Evolutionary conservation across 2,329 filamentous ascomycete genomes (phyloP), one percentile per base, ranked within the genome.

Genomic region (Helminthosporium solani): DNA sequence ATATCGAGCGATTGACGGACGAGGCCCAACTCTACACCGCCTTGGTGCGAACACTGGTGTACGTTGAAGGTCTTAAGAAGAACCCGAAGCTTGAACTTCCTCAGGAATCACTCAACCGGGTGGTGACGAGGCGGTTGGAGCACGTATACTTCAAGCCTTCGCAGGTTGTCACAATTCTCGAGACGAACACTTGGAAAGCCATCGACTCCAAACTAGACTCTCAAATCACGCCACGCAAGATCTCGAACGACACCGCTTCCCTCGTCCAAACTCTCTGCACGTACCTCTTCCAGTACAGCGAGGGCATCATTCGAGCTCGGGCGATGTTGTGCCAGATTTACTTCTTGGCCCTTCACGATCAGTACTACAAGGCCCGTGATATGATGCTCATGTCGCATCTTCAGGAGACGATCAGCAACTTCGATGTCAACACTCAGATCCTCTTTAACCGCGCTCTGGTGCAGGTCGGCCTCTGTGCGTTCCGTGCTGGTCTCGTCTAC

Each of bases 311-410:
- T 66, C 87, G 92, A 56, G 95, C 92, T 49, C 86, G 94, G 49
- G 92, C 94, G 36, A 97, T 99, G 91, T 81, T 99, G 52, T 96
- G 90, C 79, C 90, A 97, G 75, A 94, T 99, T 54, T 99, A 99
- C 79, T 96, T 96, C 84, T 81, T 96, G 60, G 94, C 94, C 40
- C 82, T 99, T 42, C 94, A 99, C 74, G 91, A 96, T 74, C 86
- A 96, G 64, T 99, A 97, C 81, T 97, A 96, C 82, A 90, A 88
- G 75, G 88, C 94, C 64, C 88, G 94, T 58, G 95, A 99, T 73
- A 92, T 99, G 87, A 95, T 97, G 86, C 84, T 99, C 72, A 99
- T 99, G 90, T 99, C 94, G 15, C 94, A 99, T 77, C 78, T 99
- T 68, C 92, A 96, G 70, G 94, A 99, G 78, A 95, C 88, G 44